Base-by-base conservation (phyloP, 352 stramenopile species). In the Aphanomyces euteiches region DNA sequence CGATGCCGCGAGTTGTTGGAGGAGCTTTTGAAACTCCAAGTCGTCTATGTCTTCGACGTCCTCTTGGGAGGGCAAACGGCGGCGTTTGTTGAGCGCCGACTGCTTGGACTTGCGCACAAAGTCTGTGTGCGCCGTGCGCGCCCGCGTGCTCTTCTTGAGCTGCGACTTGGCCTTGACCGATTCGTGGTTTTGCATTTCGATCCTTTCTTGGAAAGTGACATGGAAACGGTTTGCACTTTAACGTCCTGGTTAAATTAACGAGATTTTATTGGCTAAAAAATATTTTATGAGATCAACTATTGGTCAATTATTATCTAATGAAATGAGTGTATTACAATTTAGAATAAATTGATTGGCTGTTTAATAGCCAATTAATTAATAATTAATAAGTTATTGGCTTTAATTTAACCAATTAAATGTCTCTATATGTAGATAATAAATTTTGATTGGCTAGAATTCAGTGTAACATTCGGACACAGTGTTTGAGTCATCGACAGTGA, bases 51-150 rank as follows among this genome's bases (percentile, higher is more conserved):
- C 64, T 3, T 61, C 21, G 17, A 61, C 53, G 17, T n/a, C 37
- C 5, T 70, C 64, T 4, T 70, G 45, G 37, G 36, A 57, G 5
- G 64, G 64, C 8, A 70, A 43, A 17, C 64, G 64, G 64, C 64
- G 64, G 7, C 64, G 64, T 34, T 70, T 70, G 47, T 70, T 70
- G 10, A 70, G 40, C 64, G 64, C 47, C 6, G 47, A 59, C 54
- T 70, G 64, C 28, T 70, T 70, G 64, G 64, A 70, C 54, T 70
- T 70, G 54, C 64, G 64, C 15, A 70, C 64, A 47, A 56, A 70
- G 38, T 61, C 64, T 10, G 45, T 37, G 21, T 70, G 64, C 8
- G 64, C 64, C 39, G 47, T 15, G 48, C 64, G 64, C 4, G 36
- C 64, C 8, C 64, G 64, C 39, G 64, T 70, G 54, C 64, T 61